These are phyloP conservation scores for Rosa multiflora DNA, from an alignment of 306 rosid genomes.

Conservation along the genomic window DNA sequence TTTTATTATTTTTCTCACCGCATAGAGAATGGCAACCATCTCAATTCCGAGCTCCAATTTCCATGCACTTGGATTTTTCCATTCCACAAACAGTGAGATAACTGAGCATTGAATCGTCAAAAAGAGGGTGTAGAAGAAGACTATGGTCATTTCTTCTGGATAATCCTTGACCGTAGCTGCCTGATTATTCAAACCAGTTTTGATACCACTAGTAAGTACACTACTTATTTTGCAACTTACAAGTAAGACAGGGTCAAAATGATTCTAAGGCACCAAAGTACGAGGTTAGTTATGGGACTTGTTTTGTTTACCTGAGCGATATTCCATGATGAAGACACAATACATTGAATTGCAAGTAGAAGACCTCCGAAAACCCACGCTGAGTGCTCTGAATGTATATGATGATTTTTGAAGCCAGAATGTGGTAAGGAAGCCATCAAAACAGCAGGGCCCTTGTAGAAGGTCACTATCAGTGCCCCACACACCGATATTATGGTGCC, in stretches of 20 bases:
- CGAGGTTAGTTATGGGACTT: neutral
- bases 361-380: slow-evolving; percentile 43
- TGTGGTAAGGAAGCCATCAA: slow-evolving; percentile 14
- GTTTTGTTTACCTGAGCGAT: slow-evolving; percentile 35
- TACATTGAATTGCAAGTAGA: slow-evolving; percentile 28
- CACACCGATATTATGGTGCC: slow-evolving; percentile 39
- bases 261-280: neutral
- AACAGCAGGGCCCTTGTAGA: slow-evolving; percentile 39
- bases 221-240: neutral
- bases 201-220: neutral
- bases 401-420: neutral
- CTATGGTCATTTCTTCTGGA: slow-evolving; percentile 39
- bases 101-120: slow-evolving; percentile 28
- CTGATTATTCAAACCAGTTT: slow-evolving; percentile 21
- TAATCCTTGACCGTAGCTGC: slow-evolving; percentile 29
- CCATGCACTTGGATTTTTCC: slow-evolving; percentile 32
- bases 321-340: slow-evolving; percentile 40
- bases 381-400: slow-evolving; percentile 5
- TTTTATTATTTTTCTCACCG: slow-evolving; percentile 17
- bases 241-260: neutral
- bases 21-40: slow-evolving; percentile 23
- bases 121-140: slow-evolving; percentile 42
- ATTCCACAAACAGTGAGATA: slow-evolving; percentile 24
- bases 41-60: slow-evolving; percentile 30
- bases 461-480: slow-evolving; percentile 44